A percentile compares a stretch with the other conserved stretches of the same genome.
phyloP scores from a whole-genome alignment of 192 early-diverging fungal genomes.

The Podila epicladia region DNA sequence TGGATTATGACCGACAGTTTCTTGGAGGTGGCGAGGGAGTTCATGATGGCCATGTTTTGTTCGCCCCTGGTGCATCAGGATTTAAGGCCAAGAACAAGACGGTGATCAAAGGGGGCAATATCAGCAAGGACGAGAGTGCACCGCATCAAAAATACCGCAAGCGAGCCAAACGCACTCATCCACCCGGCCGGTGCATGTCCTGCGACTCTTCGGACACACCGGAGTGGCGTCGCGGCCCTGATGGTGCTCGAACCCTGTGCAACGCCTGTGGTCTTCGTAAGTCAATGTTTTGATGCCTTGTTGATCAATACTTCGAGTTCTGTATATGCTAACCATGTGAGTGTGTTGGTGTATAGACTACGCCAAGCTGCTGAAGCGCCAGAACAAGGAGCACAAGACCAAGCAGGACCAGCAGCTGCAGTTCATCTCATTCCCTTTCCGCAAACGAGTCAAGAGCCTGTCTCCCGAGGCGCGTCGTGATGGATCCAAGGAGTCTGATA shows the following conservation, averaged over 20 bases:
- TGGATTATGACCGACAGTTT: background rate
- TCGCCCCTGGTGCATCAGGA: background rate
- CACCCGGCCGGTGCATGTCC: slow-evolving; percentile 75
- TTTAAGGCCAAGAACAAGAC: background rate
- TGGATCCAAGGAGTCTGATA: too few relatives aligned
- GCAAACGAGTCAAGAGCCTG: background rate
- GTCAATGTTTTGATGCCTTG: slow-evolving; percentile 23
- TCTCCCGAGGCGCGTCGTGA: background rate
- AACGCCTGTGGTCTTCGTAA: slow-evolving; percentile 94
- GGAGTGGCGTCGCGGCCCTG: slow-evolving; percentile 94
- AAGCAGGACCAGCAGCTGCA: slow-evolving; percentile 7
- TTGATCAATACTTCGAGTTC: background rate
- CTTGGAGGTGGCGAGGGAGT: background rate
- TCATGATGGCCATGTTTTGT: background rate
- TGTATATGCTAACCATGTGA: background rate
- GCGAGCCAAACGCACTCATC: slow-evolving; percentile 63
- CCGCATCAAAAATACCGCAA: slow-evolving; percentile 42
- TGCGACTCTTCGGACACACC: slow-evolving; percentile 91
- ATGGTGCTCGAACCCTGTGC: slow-evolving; percentile 91
- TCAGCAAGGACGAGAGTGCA: background rate
- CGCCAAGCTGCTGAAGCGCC: slow-evolving; percentile 35
- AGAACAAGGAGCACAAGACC: slow-evolving; percentile 1
- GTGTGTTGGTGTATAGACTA: slow-evolving; percentile 16
- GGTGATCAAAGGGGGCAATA: background rate
- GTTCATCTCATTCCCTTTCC: slow-evolving; percentile 5